A percentile compares a stretch with the other conserved stretches of the same genome.
Conservation (phyloP, 257 asterid genomes). For the Agastache rugosa region DNA sequence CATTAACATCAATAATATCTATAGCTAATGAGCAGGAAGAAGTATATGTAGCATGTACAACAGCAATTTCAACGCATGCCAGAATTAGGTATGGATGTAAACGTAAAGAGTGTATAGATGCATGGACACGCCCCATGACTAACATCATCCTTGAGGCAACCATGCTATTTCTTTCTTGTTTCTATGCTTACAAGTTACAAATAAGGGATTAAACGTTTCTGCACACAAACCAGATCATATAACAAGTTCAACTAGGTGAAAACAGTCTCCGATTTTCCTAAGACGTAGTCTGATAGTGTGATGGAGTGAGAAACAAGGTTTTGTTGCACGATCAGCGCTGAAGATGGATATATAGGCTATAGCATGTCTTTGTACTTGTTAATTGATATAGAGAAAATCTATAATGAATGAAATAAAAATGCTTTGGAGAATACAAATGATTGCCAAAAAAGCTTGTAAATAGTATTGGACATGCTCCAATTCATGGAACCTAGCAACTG, state of each 20-base stretch:
- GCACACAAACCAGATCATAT: slow-evolving; percentile 1
- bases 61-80: not conserved
- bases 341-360: not conserved
- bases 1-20: not conserved
- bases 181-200: slow-evolving; percentile 2
- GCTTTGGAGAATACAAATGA: not conserved
- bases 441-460: not conserved
- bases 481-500: not conserved
- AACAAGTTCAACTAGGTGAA: not conserved
- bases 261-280: not conserved
- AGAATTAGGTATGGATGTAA: not conserved
- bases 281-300: not conserved
- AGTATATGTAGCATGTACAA: not conserved
- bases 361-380: no score
- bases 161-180: not conserved
- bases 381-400: not conserved
- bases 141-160: not conserved
- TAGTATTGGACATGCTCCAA: not conserved
- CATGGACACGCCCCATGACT: not conserved
- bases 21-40: slow-evolving; percentile 10
- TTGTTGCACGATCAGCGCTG: not conserved
- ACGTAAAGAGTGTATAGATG: not conserved
- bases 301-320: not conserved
- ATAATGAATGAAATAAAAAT: no score
- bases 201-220: slow-evolving; percentile 3